Base-by-base conservation (phyloP, 1,284 basidiomycete species). In the Apiotrichum mycotoxinovorans region DNA sequence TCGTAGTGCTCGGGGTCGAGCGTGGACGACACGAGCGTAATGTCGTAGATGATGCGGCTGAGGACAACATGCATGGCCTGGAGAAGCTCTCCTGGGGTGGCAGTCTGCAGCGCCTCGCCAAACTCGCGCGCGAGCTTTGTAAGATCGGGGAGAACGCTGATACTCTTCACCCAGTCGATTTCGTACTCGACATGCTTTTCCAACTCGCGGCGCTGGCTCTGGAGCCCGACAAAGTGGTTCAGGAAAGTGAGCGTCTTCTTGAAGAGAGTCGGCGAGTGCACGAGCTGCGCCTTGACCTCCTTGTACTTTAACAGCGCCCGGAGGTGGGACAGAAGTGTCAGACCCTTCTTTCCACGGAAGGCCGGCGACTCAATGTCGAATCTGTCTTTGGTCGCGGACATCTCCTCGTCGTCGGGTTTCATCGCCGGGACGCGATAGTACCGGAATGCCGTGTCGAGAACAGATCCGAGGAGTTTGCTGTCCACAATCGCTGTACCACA, bases 81-180 rank as follows among this genome's bases (percentile, higher is more conserved):
- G 23, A 87, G 79, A 23, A 95, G 81, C 65, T 87, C 83, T 0
- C 80, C 77, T 0, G 83, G 78, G 0, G 52, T 50, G 75, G 81
- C 11, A 84, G 83, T 54, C 81, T 80, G 33, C 82, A 77, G 70
- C 0, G 88, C 87, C 66, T 90, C 88, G 10, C 91, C 92, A 61
- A 91, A 89, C 5, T 88, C 87, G 69, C 91, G 89, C 77, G 91
- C 89, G 41, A 92, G 84, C 43, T 91, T 85, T 3, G 89, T 87
- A 17, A 97, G 79, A 26, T 91, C 92, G 9, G 93, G 83, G 8
- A 91, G 91, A 30, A 94, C 86, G 66, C 92, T 91, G 78, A 96
- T 96, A 11, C 94, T 88, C 67, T 86, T 89, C 61, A 94, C 89
- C 91, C 92, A 96, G 30, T 97, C 94, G 34, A 88, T 87, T 76